phyloP scores from a whole-genome alignment of 2,329 filamentous ascomycete genomes.

The Moelleriella libera region DNA sequence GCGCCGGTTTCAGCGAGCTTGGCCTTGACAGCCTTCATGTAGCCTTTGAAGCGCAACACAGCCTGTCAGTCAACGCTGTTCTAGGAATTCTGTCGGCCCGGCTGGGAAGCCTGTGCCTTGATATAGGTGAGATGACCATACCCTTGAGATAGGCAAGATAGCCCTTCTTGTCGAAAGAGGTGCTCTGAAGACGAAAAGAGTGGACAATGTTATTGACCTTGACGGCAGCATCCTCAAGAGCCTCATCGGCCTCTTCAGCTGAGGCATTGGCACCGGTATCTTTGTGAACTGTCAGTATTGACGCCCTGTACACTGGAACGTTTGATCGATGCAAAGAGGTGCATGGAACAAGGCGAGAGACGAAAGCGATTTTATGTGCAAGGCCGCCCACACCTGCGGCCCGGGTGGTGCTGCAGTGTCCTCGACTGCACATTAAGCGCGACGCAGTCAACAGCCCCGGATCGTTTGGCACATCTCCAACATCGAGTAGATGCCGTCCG shows the following conservation, averaged over 20 bases:
- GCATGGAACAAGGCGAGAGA: too few species aligned
- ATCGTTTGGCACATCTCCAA: too few species aligned
- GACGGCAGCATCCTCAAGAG: slow-evolving; percentile 51
- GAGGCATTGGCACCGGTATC: slow-evolving; percentile 94
- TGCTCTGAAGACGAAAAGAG: slow-evolving; percentile 77
- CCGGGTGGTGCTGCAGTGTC: too few species aligned
- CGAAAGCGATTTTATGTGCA: too few species aligned
- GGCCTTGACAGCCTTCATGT: slow-evolving; percentile 82
- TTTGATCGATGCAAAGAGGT: neutral
- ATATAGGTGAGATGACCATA: slow-evolving; percentile 22
- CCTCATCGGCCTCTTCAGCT: slow-evolving; percentile 79
- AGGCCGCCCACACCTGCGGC: too few species aligned
- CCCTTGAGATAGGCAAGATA: slow-evolving; percentile 79
- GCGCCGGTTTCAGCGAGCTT: slow-evolving; percentile 49
- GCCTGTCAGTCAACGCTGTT: neutral
- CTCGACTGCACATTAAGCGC: too few species aligned
- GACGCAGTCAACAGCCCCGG: too few species aligned
- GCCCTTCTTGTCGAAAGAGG: slow-evolving; percentile 72
- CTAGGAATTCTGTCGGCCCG: neutral
- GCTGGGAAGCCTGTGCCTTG: too few species aligned
- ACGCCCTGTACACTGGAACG: neutral
- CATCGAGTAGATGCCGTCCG: too few species aligned
- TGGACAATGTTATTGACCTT: slow-evolving; percentile 88
- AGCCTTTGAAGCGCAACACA: slow-evolving; percentile 34
- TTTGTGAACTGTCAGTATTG: slow-evolving; percentile 15